Base-by-base conservation (phyloP, 192 early-diverging fungal species). In the Backusella mclennaniae region DNA sequence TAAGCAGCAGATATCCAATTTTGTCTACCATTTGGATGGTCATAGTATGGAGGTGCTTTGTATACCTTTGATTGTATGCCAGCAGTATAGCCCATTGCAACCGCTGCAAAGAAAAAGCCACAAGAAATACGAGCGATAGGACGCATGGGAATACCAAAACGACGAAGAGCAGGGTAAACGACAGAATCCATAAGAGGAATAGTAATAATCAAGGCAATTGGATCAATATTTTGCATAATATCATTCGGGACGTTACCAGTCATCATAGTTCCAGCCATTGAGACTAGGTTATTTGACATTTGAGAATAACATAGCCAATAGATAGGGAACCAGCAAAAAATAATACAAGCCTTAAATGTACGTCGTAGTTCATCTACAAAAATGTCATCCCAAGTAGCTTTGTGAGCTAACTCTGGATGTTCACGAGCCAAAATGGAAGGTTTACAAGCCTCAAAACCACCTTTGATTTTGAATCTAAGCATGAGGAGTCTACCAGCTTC, bases 281-380 rank as follows among this genome's bases (percentile, higher is more conserved):
- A 87, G n/a, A 89, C 82, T 70, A 93, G 76, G 70, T 91, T 92
- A 76, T 85, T 89, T 17, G 81, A 83, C 77, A 92, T 91, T 75
- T 93, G 89, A 46, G 82, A 82, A 76, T 91, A 93, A 69, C 90
- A 90, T 38, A 92, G 83, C 93, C 92, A 95, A 85, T 91, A 95
- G 52, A 95, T 69, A 4, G 92, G 93, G 80, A 82, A 95, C 80
- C 87, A 90, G 36, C 87, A 81, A 76, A 93, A 93, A 26, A 95
- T 87, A 36, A 84, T 83, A 86, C 91, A 92, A 31, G 92, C 90
- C 71, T 90, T 85, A 36, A 92, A 67, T 0, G 88, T 85, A 31
- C 84, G 78, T 39, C 83, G 82, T 71, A 93, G 85, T 79, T 95
- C 91, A 53, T 91, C 89, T 33, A 95, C 86, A 71, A 95, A 95